Evolutionary conservation across 108 stramenopile species (phyloP), one percentile per base, ranked within the genome.

Genomic region (Nitzschia sp.): DNA sequence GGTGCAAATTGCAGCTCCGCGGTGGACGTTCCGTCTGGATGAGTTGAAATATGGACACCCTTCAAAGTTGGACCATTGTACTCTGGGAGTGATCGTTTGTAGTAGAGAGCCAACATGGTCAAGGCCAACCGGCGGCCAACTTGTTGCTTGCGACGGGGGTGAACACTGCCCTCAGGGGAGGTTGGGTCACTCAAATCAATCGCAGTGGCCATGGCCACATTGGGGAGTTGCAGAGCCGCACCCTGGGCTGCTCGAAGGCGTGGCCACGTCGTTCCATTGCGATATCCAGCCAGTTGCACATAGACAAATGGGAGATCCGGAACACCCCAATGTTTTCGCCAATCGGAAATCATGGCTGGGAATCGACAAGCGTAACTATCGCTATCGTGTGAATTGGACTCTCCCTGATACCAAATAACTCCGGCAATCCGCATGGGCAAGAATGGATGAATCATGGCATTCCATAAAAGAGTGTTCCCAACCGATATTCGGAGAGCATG

Each of bases 401-500:
- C 75, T 44, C 75, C 75, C 29, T 76, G 75, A 48, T 76, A 76
- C 75, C 75, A 76, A 40, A 70, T 46, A 2, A 48, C 51, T 22
- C 65, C 75, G 12, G 54, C 15, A 25, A 76, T 63, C 14, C 62
- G 44, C 69, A 70, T 70, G 9, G 48, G 25, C 10, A 58, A 14
- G 10, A 70, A 34, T 17, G 76, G 76, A 59, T 71, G 34, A 41
- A 77, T 71, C 76, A 77, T 77, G 11, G 70, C 76, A 59, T 75
- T 70, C 61, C 62, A 75, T 11, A 75, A 20, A 34, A 40, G 42
- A 10, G 22, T 57, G 20, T 42, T n/a, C 20, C 10, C 38, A 6
- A 12, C 26, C 12, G 12, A 25, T 62, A 29, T 38, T 41, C 15
- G 10, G 55, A 54, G 43, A 22, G 21, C 8, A 7, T 12, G 0